Evolutionary conservation across 2,329 filamentous ascomycete genomes (phyloP).

Genomic region (Epichloe coenophiala): DNA sequence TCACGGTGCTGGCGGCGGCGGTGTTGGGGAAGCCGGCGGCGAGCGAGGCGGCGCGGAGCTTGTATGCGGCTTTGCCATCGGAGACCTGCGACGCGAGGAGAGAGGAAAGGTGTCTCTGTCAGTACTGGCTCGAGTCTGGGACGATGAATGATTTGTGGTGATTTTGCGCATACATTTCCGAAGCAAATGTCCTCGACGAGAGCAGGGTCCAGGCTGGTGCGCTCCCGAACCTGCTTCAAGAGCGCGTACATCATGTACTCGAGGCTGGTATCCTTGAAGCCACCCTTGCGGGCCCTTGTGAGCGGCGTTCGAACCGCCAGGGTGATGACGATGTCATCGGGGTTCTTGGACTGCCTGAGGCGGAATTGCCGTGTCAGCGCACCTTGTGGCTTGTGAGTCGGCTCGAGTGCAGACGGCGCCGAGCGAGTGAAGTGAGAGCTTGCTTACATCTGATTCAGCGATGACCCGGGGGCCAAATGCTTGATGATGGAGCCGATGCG

Average conservation of each 20-base stretch:
- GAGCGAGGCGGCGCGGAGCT: slow-evolving; percentile 74
- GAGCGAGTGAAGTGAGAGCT: background rate
- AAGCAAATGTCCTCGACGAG: slow-evolving; percentile 83
- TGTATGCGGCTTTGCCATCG: slow-evolving; percentile 79
- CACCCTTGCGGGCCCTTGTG: slow-evolving; percentile 78
- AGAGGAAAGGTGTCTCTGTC: background rate
- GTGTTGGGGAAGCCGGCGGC: slow-evolving; percentile 93
- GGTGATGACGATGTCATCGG: slow-evolving; percentile 94
- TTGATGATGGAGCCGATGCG: slow-evolving; percentile 77
- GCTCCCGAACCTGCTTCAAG: slow-evolving; percentile 60
- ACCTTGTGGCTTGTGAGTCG: too few relatives aligned
- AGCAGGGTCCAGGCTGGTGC: slow-evolving; percentile 63
- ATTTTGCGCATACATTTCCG: slow-evolving; percentile 54
- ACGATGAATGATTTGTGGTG: too few relatives aligned
- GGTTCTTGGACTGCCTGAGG: slow-evolving; percentile 71
- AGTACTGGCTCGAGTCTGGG: background rate
- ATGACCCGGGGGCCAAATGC: slow-evolving; percentile 65
- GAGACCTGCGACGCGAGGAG: slow-evolving; percentile 43
- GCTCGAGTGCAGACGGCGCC: background rate
- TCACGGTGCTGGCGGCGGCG: slow-evolving; percentile 64
- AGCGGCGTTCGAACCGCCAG: slow-evolving; percentile 81
- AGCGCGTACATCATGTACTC: slow-evolving; percentile 78
- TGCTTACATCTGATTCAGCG: slow-evolving; percentile 64
- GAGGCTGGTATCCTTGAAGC: slow-evolving; percentile 85
- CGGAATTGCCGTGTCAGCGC: background rate